Evolutionary conservation across 2,329 filamentous ascomycete species (phyloP), one percentile per base, ranked within the genome.

Genomic region (Orbilia javanica): DNA sequence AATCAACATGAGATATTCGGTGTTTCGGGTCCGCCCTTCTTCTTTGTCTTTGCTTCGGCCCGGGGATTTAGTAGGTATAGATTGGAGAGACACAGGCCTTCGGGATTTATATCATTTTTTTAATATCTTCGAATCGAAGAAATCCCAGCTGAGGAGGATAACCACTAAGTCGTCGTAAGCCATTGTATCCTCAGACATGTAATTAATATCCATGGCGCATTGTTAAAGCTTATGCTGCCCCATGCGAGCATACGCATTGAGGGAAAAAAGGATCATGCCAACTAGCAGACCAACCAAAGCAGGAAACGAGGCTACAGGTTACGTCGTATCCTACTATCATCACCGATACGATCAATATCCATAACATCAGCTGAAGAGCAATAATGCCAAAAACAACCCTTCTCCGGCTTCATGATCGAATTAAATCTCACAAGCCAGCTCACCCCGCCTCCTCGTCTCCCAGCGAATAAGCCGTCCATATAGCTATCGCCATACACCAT

Each of bases 291-390:
- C 34, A 36, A 36, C 48, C 48, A 31, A 29, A 5, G n/a, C n/a
- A 3, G 25, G 31, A 53, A 29, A 55, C 52, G 36, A 55, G 29
- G 27, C 52, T 36, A n/a, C 39, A n/a, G n/a, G n/a, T 18, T 44
- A 44, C 42, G 31, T 34, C 4, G 31, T n/a, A n/a, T n/a, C n/a
- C n/a, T n/a, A n/a, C n/a, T n/a, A n/a, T n/a, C n/a, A n/a, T n/a
- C n/a, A n/a, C n/a, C n/a, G n/a, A n/a, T n/a, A n/a, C n/a, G 11
- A 7, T 31, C 13, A 22, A 7, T 11, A 4, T 36, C 52, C 52
- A n/a, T n/a, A 36, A 36, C 29, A 57, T 57, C 52, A 57, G 52
- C 52, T 57, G 52, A 57, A n/a, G n/a, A n/a, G n/a, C n/a, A n/a
- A n/a, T n/a, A n/a, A n/a, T n/a, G n/a, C n/a, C n/a, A n/a, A n/a